Percentiles rank a stretch among this genome's conserved stretches.
Evolutionary conservation across 345 rosid genomes (phyloP).

Genomic region (Pistacia atlantica): DNA sequence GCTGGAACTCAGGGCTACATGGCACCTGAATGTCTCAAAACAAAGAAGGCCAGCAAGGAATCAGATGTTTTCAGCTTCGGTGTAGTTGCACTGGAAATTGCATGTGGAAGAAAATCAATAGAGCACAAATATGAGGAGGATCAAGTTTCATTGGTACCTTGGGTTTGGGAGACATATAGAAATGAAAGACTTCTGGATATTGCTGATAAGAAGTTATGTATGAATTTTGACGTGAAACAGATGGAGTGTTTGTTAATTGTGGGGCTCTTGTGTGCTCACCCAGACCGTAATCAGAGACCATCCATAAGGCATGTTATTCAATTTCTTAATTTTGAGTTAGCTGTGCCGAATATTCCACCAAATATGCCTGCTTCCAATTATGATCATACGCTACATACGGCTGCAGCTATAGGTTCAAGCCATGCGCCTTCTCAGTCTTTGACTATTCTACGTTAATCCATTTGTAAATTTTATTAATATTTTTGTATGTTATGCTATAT

Average conservation of each 20-base stretch:
- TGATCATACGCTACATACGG: not conserved
- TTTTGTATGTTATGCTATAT: no score
- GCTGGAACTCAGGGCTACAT: conserved; percentile 28
- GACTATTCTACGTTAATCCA: no score
- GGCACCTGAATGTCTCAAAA: conserved; percentile 16
- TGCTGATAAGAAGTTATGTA: not conserved
- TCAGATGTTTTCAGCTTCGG: conserved; percentile 43
- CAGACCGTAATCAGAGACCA: conserved; percentile 9
- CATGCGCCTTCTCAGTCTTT: no score
- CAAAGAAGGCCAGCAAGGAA: conserved; percentile 16
- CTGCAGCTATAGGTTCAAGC: no score
- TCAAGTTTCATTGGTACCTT: not conserved
- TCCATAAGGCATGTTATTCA: conserved; percentile 9
- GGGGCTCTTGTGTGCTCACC: conserved; percentile 16
- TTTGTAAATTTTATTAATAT: no score
- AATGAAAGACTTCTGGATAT: not conserved
- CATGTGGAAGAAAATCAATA: conserved; percentile 22
- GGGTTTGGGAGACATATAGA: conserved; percentile 19
- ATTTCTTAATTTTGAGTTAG: conserved; percentile 4
- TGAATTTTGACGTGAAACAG: no score
- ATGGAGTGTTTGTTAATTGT: no score
- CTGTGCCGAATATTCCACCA: not conserved
- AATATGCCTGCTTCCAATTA: conserved; percentile 6
- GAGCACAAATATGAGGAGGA: not conserved
- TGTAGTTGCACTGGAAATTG: conserved; percentile 35